A percentile compares a stretch with the other conserved stretches of the same genome.
phyloP scores from a whole-genome alignment of 2,329 filamentous ascomycete genomes.

The Diaporthe batatas region DNA sequence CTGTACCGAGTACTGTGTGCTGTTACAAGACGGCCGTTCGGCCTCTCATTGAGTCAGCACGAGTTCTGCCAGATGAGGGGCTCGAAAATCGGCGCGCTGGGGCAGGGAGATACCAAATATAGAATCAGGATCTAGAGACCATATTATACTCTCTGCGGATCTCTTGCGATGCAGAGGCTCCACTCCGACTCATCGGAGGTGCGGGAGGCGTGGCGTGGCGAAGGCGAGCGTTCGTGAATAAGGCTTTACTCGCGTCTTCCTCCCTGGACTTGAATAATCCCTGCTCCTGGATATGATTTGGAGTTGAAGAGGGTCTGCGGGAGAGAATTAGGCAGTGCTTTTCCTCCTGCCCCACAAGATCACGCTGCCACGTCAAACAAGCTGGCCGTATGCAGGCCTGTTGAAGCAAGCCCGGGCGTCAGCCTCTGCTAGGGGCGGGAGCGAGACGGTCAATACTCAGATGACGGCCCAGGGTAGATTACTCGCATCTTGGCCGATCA shows the following conservation, averaged over 20 bases:
- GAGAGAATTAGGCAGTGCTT: background rate
- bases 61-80: background rate
- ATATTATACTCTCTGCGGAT: background rate
- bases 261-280: background rate
- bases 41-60: background rate
- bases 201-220: background rate
- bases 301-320: background rate
- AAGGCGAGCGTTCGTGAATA: background rate
- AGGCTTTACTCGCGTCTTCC: constrained; percentile 5
- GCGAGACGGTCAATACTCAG: background rate
- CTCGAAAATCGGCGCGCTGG: background rate
- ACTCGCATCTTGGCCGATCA: constrained; percentile 3
- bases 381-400: background rate
- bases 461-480: background rate
- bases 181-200: background rate
- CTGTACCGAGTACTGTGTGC: background rate
- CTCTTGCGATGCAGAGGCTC: background rate
- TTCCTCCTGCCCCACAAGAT: background rate
- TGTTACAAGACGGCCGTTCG: background rate
- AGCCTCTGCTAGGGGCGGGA: background rate
- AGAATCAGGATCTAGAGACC: background rate
- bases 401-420: background rate
- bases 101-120: background rate
- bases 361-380: background rate
- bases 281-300: background rate